Base-by-base conservation (phyloP, 2,329 filamentous ascomycete genomes). In the Cladophialophora yegresii region DNA sequence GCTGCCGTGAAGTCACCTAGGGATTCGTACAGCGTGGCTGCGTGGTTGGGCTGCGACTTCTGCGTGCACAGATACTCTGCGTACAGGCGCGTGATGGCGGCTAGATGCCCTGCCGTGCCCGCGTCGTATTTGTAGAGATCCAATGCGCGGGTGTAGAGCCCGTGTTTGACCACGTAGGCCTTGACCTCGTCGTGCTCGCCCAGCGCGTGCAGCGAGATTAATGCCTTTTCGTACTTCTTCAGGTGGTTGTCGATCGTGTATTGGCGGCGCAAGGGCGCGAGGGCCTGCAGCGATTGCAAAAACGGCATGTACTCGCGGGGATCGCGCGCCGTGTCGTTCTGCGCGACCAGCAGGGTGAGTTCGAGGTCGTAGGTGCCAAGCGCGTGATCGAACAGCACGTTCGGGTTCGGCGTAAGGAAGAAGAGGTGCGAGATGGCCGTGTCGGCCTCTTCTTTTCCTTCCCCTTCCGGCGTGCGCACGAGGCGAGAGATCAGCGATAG, bases 281-380 rank as follows among this genome's bases (percentile, higher is more conserved):
- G 83, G 66, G 88, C 84, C 74, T 97, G 91, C 2, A 99, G 83
- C 40, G 88, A 88, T 73, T 96, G 93, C 57, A 99, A 86, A 74
- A 98, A 98, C 3, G 95, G 95, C 7, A 98, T 85, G 71, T 99
- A 99, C 76, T 99, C 95, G 70, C 92, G 84, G 1, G 95, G 95
- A 72, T 99, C 95, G 75, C 93, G 91, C 77, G 99, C 95, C 0
- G 93, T 95, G 47, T 59, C 57, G 74, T 97, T 93, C 73, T 99
- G 95, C 0, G 95, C 95, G 12, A 99, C 91, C 5, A 97, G 82
- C 10, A 99, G 82, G 3, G 93, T 89, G 7, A 99, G 85, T 10
- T 96, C 92, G 2, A 99, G 85, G 72, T 98, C 88, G 75, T 99
- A 99, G 2, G 98, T 82, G 0, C 93, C 93, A 1, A 99, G 82